phyloP scores from a whole-genome alignment of 1,284 basidiomycete species.

The Apiotrichum laibachii region DNA sequence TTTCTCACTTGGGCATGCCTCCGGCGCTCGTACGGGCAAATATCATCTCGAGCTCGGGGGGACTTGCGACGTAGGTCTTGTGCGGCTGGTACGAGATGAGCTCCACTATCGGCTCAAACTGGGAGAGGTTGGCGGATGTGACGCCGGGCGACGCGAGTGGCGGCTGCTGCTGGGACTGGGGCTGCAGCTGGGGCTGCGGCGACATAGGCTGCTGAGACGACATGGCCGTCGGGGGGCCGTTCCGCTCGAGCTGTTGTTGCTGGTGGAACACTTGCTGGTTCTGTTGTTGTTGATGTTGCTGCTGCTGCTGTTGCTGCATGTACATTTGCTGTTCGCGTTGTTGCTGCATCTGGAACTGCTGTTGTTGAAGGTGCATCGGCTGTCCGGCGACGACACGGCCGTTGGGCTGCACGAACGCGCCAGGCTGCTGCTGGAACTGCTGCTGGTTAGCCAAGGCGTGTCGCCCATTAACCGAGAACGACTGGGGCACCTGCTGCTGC shows the following conservation, averaged over 20 bases:
- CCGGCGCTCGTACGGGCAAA: conserved; percentile 50
- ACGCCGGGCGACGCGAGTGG: neutral
- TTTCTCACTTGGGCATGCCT: conserved; percentile 46
- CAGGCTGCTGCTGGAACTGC: neutral
- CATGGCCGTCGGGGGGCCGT: neutral
- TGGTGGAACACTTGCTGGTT: neutral
- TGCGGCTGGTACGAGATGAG: conserved; percentile 48
- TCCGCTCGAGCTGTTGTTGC: conserved; percentile 1
- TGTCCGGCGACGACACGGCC: conserved; percentile 1
- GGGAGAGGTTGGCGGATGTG: conserved; percentile 1
- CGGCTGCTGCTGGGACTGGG: conserved; percentile 10
- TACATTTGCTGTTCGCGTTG: conserved; percentile 11
- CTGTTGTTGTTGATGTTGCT: neutral
- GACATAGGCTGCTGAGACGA: conserved; percentile 46
- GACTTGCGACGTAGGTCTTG: conserved; percentile 52
- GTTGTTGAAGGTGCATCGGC: neutral
- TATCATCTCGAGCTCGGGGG: conserved; percentile 52
- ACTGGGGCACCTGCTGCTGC: conserved; percentile 3
- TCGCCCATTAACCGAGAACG: conserved; percentile 16
- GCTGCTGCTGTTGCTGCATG: neutral
- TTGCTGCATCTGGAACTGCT: neutral
- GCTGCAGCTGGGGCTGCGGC: conserved; percentile 54
- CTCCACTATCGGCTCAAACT: conserved; percentile 46
- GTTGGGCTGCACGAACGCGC: conserved; percentile 1
- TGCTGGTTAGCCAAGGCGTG: neutral